These are phyloP conservation scores for Plasmodiophora brassicae DNA, from an alignment of 208 protist species.

Conservation along the genomic window DNA sequence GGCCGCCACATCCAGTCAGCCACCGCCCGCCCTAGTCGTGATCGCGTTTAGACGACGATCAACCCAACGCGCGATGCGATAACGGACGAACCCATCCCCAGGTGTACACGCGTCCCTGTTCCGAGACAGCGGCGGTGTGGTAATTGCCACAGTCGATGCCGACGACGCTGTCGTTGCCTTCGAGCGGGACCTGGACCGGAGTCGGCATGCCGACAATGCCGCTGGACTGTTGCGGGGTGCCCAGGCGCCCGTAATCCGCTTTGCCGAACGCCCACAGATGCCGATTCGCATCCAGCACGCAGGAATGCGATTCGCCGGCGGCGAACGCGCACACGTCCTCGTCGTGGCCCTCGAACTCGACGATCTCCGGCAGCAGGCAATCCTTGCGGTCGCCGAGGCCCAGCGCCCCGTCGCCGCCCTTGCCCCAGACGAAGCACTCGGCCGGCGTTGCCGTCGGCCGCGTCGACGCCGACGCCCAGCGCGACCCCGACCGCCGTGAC, in stretches of 20 bases:
- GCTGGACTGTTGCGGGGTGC: neutral
- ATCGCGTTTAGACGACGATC: neutral
- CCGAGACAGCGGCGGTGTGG: neutral
- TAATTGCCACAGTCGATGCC: neutral
- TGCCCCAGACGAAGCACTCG: slow-evolving; percentile 24
- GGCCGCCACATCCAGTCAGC: neutral
- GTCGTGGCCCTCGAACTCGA: neutral
- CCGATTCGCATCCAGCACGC: neutral
- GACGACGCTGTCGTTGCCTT: neutral
- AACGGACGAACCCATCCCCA: neutral
- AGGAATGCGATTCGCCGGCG: neutral
- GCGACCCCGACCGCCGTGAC: no score
- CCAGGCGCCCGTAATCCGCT: slow-evolving; percentile 7
- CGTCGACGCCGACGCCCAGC: no score
- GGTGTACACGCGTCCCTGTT: neutral
- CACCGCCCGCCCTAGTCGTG: neutral
- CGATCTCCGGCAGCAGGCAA: neutral
- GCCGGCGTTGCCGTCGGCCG: neutral
- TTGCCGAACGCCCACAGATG: slow-evolving; percentile 4
- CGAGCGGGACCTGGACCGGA: neutral
- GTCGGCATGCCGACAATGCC: neutral
- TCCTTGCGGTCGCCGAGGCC: neutral
- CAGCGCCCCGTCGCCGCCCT: neutral
- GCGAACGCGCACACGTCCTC: neutral
- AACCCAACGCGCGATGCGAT: no score